Conservation (phyloP, 768 basidiomycete genomes). For the Amanita thiersii region DNA sequence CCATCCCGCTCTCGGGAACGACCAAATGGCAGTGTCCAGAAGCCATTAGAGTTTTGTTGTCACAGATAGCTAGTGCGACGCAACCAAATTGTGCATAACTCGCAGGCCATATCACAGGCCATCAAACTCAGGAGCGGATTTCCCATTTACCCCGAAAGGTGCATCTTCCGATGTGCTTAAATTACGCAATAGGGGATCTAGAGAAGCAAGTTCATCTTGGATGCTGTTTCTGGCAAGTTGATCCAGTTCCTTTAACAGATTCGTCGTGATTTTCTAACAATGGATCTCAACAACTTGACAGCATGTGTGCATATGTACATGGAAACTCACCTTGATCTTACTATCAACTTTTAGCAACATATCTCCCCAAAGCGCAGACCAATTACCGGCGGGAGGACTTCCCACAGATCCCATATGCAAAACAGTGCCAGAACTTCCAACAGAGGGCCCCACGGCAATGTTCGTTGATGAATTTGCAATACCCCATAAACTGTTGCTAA, state of each 20-base stretch:
- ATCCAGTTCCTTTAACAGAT: slow-evolving; percentile 79
- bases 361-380: slow-evolving; percentile 61
- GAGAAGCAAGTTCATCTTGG: slow-evolving; percentile 72
- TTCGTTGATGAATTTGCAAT: slow-evolving; percentile 48
- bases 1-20: too few relatives aligned
- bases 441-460: slow-evolving; percentile 11
- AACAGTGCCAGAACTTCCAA: slow-evolving; percentile 16
- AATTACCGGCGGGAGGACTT: slow-evolving; percentile 44
- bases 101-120: too few relatives aligned
- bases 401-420: slow-evolving; percentile 21
- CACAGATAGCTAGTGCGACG: too few relatives aligned
- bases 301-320: slow-evolving; percentile 1
- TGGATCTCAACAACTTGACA: neutral
- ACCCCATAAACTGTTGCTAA: slow-evolving; percentile 59
- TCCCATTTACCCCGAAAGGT: slow-evolving; percentile 16
- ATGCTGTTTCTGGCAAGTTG: slow-evolving; percentile 72
- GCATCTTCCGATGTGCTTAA: slow-evolving; percentile 28
- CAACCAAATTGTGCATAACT: too few relatives aligned
- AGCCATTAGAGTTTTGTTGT: too few relatives aligned
- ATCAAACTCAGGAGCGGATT: slow-evolving; percentile 24
- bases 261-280: slow-evolving; percentile 73
- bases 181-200: slow-evolving; percentile 71
- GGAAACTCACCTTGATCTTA: slow-evolving; percentile 71
- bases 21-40: too few relatives aligned
- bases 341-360: slow-evolving; percentile 73